Base-by-base conservation (phyloP, 1,284 basidiomycete genomes). In the Papiliotrema nemorosa region DNA sequence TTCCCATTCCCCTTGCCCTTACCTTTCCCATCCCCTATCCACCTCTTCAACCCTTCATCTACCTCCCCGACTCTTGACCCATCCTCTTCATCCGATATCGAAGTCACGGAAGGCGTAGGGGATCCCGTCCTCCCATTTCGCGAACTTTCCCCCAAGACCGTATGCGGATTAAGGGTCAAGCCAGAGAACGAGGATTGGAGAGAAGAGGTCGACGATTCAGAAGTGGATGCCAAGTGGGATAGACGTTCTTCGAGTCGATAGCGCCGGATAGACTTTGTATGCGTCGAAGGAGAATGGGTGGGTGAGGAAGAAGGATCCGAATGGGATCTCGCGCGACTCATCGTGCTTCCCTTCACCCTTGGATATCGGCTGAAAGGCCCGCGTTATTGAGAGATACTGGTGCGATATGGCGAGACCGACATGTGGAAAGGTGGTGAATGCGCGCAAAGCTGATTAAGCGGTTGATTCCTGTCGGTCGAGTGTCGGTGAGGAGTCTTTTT, bases 31-130 rank as follows among this genome's bases (percentile, higher is more conserved):
- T 39, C 26, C 20, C 50, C 39, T 12, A 48, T 38, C 54, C 50
- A 59, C 9, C 36, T 39, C 35, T 42, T 50, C 18, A 54, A 42
- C 16, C 56, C 49, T 34, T 55, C 53, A 20, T 50, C 38, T 3
- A 50, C 18, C 14, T 27, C 38, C 34, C 50, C 48, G 16, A 42
- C n/a, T n/a, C n/a, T n/a, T n/a, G n/a, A 52, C 18, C 56, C 62
- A 13, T 53, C 57, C 10, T 59, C 59, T 20, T 56, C 60, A 44
- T 61, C 60, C n/a, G 58, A 59, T 16, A 59, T 52, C 24, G 52
- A 55, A 2, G 63, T 65, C 29, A 49, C 46, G 12, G 57, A 60
- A 1, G 62, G 59, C 20, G 64, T 60, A n/a, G n/a, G n/a, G n/a
- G n/a, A n/a, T n/a, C n/a, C n/a, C n/a, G n/a, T n/a, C n/a, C n/a